These are phyloP conservation scores for Epichloe brachyelytri DNA, from an alignment of 2,329 filamentous ascomycete species.

Conservation along the genomic window DNA sequence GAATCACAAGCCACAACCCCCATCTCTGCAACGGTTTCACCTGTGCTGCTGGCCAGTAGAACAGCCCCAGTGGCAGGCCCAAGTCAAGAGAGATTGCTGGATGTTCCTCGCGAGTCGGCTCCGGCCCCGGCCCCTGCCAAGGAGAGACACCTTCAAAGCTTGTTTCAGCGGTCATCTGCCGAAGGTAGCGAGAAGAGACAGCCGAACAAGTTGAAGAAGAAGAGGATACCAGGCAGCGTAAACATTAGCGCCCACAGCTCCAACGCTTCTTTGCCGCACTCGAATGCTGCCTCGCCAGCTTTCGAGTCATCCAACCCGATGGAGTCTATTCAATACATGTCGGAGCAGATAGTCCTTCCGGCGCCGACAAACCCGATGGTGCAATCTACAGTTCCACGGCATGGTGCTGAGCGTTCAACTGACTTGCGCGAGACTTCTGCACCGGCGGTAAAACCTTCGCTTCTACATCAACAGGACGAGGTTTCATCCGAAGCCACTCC, in stretches of 20 bases:
- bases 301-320: slow-evolving; percentile 33
- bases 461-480: slow-evolving; percentile 15
- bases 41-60: slow-evolving; percentile 15
- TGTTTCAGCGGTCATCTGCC: slow-evolving; percentile 59
- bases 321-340: slow-evolving; percentile 18
- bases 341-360: slow-evolving; percentile 1
- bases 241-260: slow-evolving; percentile 89
- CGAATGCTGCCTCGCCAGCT: slow-evolving; percentile 32
- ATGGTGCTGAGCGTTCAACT: not conserved
- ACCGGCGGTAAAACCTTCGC: slow-evolving; percentile 6
- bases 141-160: slow-evolving; percentile 53
- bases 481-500: slow-evolving; percentile 33
- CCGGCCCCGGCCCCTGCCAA: slow-evolving; percentile 51
- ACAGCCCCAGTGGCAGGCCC: slow-evolving; percentile 23
- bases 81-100: slow-evolving; percentile 37
- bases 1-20: slow-evolving; percentile 11
- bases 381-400: not conserved
- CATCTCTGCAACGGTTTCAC: slow-evolving; percentile 15
- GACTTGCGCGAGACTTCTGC: not conserved
- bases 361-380: not conserved
- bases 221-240: slow-evolving; percentile 58
- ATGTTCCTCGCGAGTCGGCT: slow-evolving; percentile 25
- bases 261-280: slow-evolving; percentile 52
- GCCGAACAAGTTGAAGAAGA: slow-evolving; percentile 89
- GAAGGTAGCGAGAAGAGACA: slow-evolving; percentile 50